phyloP scores from a whole-genome alignment of 148 eudicot genomes.

The Silene conica region DNA sequence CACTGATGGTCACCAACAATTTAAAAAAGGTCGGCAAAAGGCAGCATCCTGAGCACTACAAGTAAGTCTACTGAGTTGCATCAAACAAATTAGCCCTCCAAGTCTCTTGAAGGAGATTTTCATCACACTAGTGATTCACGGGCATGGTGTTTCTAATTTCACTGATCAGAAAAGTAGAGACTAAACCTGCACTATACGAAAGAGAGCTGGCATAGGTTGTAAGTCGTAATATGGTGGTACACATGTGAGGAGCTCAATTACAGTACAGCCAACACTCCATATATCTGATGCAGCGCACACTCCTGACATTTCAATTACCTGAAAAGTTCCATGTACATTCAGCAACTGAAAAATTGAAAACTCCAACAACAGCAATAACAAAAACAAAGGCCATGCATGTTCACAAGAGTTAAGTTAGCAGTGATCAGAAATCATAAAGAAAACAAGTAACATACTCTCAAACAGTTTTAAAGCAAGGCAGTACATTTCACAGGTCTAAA shows the following conservation, averaged over 20 bases:
- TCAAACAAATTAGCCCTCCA: too few species aligned
- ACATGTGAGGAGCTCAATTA: constrained; percentile 96
- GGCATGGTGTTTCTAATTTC: not conserved
- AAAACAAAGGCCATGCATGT: not conserved
- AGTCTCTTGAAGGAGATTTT: too few species aligned
- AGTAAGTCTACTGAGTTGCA: too few species aligned
- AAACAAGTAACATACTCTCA: not conserved
- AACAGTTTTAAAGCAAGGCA: not conserved
- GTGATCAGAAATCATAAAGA: constrained; percentile 9
- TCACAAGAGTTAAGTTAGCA: constrained; percentile 8
- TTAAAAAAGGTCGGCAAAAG: too few species aligned
- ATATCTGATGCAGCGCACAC: constrained; percentile 99
- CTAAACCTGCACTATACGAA: constrained; percentile 92
- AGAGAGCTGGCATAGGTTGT: constrained; percentile 99
- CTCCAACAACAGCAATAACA: constrained; percentile 1
- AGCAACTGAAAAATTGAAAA: constrained; percentile 3
- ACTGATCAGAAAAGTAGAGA: constrained; percentile 4
- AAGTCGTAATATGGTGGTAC: constrained; percentile 98
- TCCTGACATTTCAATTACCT: constrained; percentile 99
- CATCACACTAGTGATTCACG: not conserved
- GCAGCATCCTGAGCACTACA: too few species aligned
- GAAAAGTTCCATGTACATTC: constrained; percentile 22
- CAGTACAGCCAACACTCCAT: constrained; percentile 99
- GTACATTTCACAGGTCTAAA: not conserved
- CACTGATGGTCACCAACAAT: too few species aligned